Percentiles rank a stretch among this genome's conserved stretches.
These are phyloP conservation scores for Chamaecrista fasciculata DNA, from an alignment of 306 rosid genomes.

Conservation along the genomic window DNA sequence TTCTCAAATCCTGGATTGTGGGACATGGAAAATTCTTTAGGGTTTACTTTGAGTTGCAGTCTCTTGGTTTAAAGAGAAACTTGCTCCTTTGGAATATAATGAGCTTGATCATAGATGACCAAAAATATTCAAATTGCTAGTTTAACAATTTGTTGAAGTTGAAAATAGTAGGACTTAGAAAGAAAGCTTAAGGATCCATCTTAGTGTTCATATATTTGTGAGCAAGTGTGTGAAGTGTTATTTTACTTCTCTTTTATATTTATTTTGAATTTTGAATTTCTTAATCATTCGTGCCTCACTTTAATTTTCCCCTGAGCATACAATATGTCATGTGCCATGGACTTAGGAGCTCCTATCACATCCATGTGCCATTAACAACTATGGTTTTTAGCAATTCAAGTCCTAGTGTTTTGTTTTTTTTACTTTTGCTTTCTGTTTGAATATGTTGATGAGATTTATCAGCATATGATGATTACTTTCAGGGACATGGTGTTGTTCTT, in stretches of 20 bases:
- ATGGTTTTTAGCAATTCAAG: slow-evolving; percentile 1
- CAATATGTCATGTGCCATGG: background rate
- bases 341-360: background rate
- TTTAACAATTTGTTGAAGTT: background rate
- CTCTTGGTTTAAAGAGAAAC: slow-evolving; percentile 6
- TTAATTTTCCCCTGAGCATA: background rate
- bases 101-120: background rate
- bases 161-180: background rate
- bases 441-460: slow-evolving; percentile 25
- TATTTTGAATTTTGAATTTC: too few species aligned
- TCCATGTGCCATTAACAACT: background rate
- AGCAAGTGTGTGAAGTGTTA: background rate
- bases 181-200: background rate
- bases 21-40: background rate
- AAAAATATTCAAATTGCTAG: background rate
- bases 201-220: background rate
- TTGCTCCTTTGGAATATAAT: background rate
- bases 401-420: slow-evolving; percentile 4
- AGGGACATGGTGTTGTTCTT: slow-evolving; percentile 97
- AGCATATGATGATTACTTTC: slow-evolving; percentile 32
- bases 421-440: slow-evolving; percentile 9
- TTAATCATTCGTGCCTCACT: background rate
- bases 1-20: background rate
- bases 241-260: background rate
- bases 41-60: slow-evolving; percentile 11